These are phyloP conservation scores for Eucalyptus caleyi DNA, from an alignment of 345 rosid species.

Conservation along the genomic window DNA sequence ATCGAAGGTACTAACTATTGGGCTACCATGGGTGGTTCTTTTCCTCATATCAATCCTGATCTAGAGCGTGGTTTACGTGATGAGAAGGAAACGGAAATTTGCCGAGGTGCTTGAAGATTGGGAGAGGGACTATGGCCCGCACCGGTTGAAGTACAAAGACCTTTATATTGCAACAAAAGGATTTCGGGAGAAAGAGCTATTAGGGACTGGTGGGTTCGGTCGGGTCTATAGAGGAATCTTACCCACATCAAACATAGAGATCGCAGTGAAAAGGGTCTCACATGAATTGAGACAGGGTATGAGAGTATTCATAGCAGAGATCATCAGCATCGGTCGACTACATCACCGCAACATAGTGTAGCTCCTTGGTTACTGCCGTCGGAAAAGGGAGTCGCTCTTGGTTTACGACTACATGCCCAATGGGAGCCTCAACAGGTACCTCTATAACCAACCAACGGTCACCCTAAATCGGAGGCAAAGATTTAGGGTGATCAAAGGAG, in stretches of 20 bases:
- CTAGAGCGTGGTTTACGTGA: neutral
- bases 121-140: constrained; percentile 52
- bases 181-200: constrained; percentile 37
- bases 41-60: constrained; percentile 3
- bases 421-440: constrained; percentile 40
- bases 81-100: constrained; percentile 36
- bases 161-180: constrained; percentile 57
- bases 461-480: constrained; percentile 27
- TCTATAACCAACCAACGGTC: constrained; percentile 9
- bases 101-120: constrained; percentile 65
- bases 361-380: constrained; percentile 43
- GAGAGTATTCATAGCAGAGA: constrained; percentile 38
- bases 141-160: constrained; percentile 50
- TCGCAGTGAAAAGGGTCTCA: constrained; percentile 38
- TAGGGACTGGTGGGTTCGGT: constrained; percentile 72
- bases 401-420: constrained; percentile 50
- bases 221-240: constrained; percentile 48
- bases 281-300: constrained; percentile 62
- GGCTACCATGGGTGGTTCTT: constrained; percentile 24
- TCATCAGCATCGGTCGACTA: constrained; percentile 28
- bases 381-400: constrained; percentile 38
- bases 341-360: constrained; percentile 40
- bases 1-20: constrained; percentile 21
- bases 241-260: constrained; percentile 20
- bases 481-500: constrained; percentile 18